These are phyloP conservation scores for Lenzites betulinus DNA, from an alignment of 768 basidiomycete genomes.

Conservation along the genomic window DNA sequence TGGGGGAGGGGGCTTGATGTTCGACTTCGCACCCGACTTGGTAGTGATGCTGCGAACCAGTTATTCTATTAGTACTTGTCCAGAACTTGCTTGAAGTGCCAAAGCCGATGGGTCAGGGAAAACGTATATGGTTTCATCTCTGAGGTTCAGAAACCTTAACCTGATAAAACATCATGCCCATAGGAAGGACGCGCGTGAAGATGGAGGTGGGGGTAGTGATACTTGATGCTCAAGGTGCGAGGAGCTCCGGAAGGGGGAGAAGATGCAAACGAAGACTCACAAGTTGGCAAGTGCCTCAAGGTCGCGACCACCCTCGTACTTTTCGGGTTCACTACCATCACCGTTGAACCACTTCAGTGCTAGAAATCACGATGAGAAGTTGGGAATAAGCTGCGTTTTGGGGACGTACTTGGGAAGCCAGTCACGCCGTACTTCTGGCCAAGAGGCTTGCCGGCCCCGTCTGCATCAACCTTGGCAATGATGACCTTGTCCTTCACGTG, in stretches of 20 bases:
- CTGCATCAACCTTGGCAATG: constrained; percentile 92
- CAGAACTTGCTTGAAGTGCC: too few species aligned
- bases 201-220: neutral
- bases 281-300: constrained; percentile 74
- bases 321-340: constrained; percentile 58
- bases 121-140: constrained; percentile 11
- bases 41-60: constrained; percentile 56
- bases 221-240: neutral
- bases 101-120: constrained; percentile 1
- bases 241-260: neutral
- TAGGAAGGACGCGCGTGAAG: neutral
- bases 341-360: constrained; percentile 91
- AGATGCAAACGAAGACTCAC: constrained; percentile 45
- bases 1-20: constrained; percentile 81
- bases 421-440: constrained; percentile 79
- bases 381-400: neutral
- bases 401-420: constrained; percentile 81
- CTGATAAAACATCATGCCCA: constrained; percentile 16
- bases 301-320: constrained; percentile 80
- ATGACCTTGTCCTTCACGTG: constrained; percentile 80
- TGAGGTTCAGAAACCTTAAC: constrained; percentile 22
- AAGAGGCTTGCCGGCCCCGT: constrained; percentile 77
- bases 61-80: neutral
- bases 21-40: constrained; percentile 84
- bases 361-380: constrained; percentile 40